Evolutionary conservation across 495 filamentous ascomycete species (phyloP).

Genomic region (Hypoxylon trugodes): DNA sequence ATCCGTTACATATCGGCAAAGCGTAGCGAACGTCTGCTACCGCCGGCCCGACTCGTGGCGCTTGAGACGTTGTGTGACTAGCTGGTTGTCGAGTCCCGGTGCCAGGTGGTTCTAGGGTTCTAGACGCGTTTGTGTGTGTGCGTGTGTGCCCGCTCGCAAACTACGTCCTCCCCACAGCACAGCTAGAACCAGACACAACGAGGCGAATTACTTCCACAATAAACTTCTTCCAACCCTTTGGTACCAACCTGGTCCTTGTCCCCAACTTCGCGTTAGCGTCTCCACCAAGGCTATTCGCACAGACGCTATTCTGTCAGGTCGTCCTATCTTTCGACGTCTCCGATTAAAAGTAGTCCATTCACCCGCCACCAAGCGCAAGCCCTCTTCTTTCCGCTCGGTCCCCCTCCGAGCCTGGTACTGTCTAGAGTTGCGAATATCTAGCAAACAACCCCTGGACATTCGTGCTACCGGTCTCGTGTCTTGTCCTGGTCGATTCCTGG

Average conservation of each 20-base stretch:
- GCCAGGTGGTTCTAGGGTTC: conserved; percentile 22
- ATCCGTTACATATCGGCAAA: conserved; percentile 23
- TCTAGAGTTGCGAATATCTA: not conserved
- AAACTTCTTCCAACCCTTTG: conserved; percentile 38
- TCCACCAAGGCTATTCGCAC: conserved; percentile 35
- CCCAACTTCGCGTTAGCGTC: conserved; percentile 36
- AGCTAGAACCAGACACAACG: conserved; percentile 15
- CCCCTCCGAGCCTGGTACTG: conserved; percentile 9
- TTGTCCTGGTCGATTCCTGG: conserved; percentile 1
- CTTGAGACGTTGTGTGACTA: conserved; percentile 5
- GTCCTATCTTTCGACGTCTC: conserved; percentile 26
- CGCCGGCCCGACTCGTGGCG: conserved; percentile 21
- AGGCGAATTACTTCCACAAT: conserved; percentile 29
- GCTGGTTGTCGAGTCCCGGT: conserved; percentile 16
- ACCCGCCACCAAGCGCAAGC: conserved; percentile 29
- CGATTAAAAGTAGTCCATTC: conserved; percentile 29
- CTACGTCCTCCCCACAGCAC: no score
- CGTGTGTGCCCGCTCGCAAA: no score
- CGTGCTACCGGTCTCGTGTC: conserved; percentile 13
- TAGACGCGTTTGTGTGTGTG: not conserved
- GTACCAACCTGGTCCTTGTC: conserved; percentile 39
- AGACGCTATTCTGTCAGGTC: conserved; percentile 32
- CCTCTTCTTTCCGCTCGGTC: conserved; percentile 13
- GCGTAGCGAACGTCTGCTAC: conserved; percentile 9
- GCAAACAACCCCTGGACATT: not conserved